Evolutionary conservation across 768 basidiomycete genomes (phyloP).

Genomic region (Rhodotorula paludigena): DNA sequence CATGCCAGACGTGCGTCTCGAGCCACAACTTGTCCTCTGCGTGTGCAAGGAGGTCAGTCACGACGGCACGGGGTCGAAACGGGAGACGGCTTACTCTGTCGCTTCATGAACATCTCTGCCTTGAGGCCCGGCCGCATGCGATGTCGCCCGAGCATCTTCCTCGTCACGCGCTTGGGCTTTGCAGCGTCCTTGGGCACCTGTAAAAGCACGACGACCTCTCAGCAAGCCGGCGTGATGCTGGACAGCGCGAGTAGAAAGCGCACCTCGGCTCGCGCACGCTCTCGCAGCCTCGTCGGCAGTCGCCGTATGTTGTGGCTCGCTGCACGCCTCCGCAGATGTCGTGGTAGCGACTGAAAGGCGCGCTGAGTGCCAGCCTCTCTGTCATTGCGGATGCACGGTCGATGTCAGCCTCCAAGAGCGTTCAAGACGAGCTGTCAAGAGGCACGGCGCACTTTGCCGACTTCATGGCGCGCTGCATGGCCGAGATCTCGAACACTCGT

Average conservation of each 20-base stretch:
- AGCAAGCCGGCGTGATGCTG: no score
- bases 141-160: constrained; percentile 30
- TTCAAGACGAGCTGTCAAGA: not conserved
- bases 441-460: constrained; percentile 57
- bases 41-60: not conserved
- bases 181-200: constrained; percentile 36
- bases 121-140: constrained; percentile 49
- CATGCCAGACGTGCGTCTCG: constrained; percentile 95
- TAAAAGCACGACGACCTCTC: no score
- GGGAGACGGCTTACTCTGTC: constrained; percentile 60
- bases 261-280: constrained; percentile 78
- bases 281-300: constrained; percentile 75
- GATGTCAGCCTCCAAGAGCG: no score
- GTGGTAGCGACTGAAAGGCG: constrained; percentile 83
- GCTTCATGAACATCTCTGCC: constrained; percentile 49
- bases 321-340: constrained; percentile 83
- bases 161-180: constrained; percentile 31
- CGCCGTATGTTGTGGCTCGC: constrained; percentile 91
- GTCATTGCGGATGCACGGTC: no score
- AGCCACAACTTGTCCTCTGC: constrained; percentile 85
- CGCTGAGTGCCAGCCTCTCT: constrained; percentile 40
- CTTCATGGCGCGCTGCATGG: constrained; percentile 84
- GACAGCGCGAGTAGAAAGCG: constrained; percentile 17
- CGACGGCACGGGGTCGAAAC: not conserved
- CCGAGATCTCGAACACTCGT: constrained; percentile 78